Evolutionary conservation across 305 asterid species (phyloP), one percentile per base, ranked within the genome.

Genomic region (Fraxinus baroniana): DNA sequence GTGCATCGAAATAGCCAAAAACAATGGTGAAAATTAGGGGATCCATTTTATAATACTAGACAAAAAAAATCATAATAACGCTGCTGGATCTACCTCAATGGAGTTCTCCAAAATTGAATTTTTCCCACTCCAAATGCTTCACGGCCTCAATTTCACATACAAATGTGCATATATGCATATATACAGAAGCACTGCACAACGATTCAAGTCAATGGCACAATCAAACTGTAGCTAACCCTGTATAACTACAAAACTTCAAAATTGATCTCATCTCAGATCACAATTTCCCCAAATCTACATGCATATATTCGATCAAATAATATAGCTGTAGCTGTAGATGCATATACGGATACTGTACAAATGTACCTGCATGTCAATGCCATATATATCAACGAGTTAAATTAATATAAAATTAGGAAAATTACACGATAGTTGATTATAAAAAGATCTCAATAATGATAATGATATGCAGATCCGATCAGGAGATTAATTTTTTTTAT

Each of bases 401-500:
- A 72, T 75, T 39, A 66, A 82, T 80, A 86, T 73, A 78, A 76
- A 86, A 81, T 57, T 79, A 24, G 57, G 73, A 55, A 86, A 80
- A 85, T 66, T 74, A 44, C 37, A 66, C 78, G 84, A 77, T 44
- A 44, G 64, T 62, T 73, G 62, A 82, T 74, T 76, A 77, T 36
- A 71, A 83, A 44, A 74, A 12, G 12, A 75, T 22, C 30, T 57
- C 33, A 4, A 62, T 6, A 81, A 62, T 32, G 83, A 62, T 6
- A 81, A 62, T 32, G 83, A 74, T 77, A 49, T 80, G 80, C 87
- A 87, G 91, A 93, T 87, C 91, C 76, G 89, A 90, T 90, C 92
- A 85, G 86, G 86, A 77, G 81, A 81, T 82, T 13, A 52, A 79
- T 55, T 74, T 73, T 79, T 18, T n/a, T 55, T 55, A 55, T 6